Base-by-base conservation (phyloP, 441 rosid species). In the Erodium texanum region DNA sequence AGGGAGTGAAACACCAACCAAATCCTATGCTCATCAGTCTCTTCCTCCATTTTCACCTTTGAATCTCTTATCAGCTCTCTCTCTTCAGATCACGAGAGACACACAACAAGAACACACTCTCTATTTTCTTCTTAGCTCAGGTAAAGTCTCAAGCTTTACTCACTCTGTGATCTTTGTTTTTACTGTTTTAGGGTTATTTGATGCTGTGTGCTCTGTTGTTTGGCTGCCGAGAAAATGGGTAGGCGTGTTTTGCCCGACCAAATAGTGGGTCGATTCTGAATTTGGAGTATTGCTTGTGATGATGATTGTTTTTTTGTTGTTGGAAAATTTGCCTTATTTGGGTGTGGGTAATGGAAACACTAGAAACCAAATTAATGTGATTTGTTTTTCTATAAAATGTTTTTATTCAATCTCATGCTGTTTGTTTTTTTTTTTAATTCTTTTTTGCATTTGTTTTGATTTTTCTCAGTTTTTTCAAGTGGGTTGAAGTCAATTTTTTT, bases 181-280 rank as follows among this genome's bases (percentile, higher is more conserved):
- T 58, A 58, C 62, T 58, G 62, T 58, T 58, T 58, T 56, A 58
- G 62, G 62, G 62, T 58, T 58, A 23, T 18, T 58, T 58, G 24
- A 58, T 45, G 54, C 45, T 38, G 12, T 12, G 18, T 45, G 3
- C n/a, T 58, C 24, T 19, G 62, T 58, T 58, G 62, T 20, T 58
- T 58, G 27, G 62, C 27, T 58, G 62, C 62, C 18, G 62, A 58
- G 27, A 22, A 58, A 58, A 58, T 58, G 62, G 24, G 27, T 22
- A 19, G 27, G 62, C 24, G 62, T 58, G 19, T 58, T 58, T 20
- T 20, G 24, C 24, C 62, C 24, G 14, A 8, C 62, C 62, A 19
- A 58, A 58, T 20, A 22, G 62, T 8, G 62, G 24, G 62, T 58
- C 27, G 24, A 58, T 8, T 19, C 62, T 58, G 62, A 58, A 58